phyloP scores from a whole-genome alignment of 106 monocot genomes.

The Acorus calamus region DNA sequence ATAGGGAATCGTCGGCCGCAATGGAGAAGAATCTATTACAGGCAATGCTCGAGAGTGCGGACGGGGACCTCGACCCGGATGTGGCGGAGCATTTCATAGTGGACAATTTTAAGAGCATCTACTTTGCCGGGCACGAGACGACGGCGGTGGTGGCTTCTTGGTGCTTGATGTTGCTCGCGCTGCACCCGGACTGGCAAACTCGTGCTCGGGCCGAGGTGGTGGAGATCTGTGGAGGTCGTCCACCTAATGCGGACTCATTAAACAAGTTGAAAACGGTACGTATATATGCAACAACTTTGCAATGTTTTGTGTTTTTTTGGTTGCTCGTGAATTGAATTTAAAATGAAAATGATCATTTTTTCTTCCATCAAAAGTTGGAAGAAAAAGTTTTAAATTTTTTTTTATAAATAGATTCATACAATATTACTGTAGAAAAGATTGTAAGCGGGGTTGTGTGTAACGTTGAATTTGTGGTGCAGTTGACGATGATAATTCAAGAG shows the following conservation, averaged over 20 bases:
- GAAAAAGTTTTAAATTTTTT: too few relatives aligned
- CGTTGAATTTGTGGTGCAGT: slow-evolving; percentile 7
- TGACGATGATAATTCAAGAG: slow-evolving; percentile 62
- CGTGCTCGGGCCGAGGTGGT: slow-evolving; percentile 45
- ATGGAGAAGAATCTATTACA: slow-evolving; percentile 31
- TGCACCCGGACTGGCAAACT: slow-evolving; percentile 57
- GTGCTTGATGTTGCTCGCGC: slow-evolving; percentile 63
- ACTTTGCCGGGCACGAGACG: slow-evolving; percentile 78
- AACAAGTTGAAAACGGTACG: slow-evolving; percentile 54
- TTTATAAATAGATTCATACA: too few relatives aligned
- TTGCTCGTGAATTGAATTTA: too few relatives aligned
- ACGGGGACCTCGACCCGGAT: not conserved
- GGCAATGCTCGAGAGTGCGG: slow-evolving; percentile 32
- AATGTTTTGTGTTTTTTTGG: not conserved
- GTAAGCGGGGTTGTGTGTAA: too few relatives aligned
- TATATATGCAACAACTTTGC: not conserved
- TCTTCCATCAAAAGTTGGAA: too few relatives aligned
- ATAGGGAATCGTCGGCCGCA: not conserved
- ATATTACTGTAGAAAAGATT: too few relatives aligned
- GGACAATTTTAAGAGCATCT: slow-evolving; percentile 85
- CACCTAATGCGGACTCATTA: slow-evolving; percentile 29
- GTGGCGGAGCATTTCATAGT: slow-evolving; percentile 40
- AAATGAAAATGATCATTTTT: too few relatives aligned
- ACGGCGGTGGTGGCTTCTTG: slow-evolving; percentile 38
- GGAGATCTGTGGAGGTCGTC: slow-evolving; percentile 22